Conservation (phyloP, 139 green algal genomes). For the Chlamydomonas eustigma region DNA sequence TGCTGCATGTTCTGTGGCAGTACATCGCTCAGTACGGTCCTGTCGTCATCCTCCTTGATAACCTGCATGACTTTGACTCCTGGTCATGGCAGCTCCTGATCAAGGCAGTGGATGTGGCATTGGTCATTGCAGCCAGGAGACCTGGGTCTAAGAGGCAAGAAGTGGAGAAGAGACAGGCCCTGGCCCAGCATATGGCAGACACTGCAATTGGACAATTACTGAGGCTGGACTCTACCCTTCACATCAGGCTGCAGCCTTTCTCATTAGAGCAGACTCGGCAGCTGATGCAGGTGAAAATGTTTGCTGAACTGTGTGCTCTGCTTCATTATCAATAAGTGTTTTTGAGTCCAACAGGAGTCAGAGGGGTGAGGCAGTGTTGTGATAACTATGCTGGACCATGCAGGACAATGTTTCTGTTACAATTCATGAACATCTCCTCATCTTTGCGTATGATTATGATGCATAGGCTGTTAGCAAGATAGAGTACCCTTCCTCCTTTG, state of each 20-base stretch:
- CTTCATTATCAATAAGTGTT: no score
- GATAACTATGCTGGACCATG: no score
- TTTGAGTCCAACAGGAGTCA: no score
- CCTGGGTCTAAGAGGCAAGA: background rate
- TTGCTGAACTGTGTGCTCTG: no score
- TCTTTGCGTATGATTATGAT: no score
- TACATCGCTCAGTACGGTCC: constrained; percentile 55
- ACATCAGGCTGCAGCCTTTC: background rate
- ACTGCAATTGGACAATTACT: background rate
- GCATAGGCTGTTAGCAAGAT: constrained; percentile 31
- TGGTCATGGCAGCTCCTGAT: constrained; percentile 58
- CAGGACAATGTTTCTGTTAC: no score
- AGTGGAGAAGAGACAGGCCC: background rate
- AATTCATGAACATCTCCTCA: no score
- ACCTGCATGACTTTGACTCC: constrained; percentile 70
- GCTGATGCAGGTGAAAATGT: background rate
- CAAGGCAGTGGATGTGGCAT: constrained; percentile 13
- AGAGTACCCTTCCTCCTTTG: constrained; percentile 17
- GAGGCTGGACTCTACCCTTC: background rate
- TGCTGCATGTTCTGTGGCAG: constrained; percentile 25
- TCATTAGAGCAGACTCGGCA: background rate
- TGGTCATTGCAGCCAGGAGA: constrained; percentile 15
- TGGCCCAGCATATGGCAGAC: background rate
- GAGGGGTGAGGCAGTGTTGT: no score
- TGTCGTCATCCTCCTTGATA: constrained; percentile 59